These are phyloP conservation scores for Geotrichum australiense DNA, from an alignment of 1,139 yeast species.

Conservation along the genomic window DNA sequence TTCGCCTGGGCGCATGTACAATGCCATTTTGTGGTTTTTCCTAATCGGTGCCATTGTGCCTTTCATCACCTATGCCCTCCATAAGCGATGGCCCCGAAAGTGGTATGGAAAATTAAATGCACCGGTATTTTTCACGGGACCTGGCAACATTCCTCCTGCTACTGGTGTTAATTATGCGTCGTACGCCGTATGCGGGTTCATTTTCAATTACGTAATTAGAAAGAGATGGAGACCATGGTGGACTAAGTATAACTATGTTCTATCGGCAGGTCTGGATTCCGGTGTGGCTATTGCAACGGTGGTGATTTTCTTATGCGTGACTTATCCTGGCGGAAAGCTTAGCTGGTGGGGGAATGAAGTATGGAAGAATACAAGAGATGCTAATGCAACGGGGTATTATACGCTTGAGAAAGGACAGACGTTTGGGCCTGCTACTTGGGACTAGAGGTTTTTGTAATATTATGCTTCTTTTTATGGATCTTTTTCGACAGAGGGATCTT, in stretches of 20 bases:
- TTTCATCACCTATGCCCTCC: constrained; percentile 36
- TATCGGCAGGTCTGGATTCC: constrained; percentile 31
- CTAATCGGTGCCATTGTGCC: constrained; percentile 38
- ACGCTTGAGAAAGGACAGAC: constrained; percentile 32
- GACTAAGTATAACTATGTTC: constrained; percentile 63
- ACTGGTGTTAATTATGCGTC: constrained; percentile 39
- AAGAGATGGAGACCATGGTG: constrained; percentile 40
- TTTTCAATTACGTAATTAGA: constrained; percentile 38
- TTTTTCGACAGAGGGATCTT: too few relatives aligned
- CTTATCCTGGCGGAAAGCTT: constrained; percentile 38
- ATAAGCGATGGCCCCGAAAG: constrained; percentile 39
- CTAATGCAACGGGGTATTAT: constrained; percentile 24
- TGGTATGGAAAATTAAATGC: constrained; percentile 35
- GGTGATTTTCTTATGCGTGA: constrained; percentile 41
- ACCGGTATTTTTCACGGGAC: constrained; percentile 39
- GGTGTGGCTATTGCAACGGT: constrained; percentile 45
- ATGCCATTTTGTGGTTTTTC: constrained; percentile 37
- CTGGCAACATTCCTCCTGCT: constrained; percentile 41
- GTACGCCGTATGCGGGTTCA: constrained; percentile 37
- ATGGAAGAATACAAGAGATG: constrained; percentile 32
- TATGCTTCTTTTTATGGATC: background rate
- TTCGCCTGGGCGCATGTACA: constrained; percentile 31
- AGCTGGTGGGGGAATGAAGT: constrained; percentile 49
- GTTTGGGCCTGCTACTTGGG: constrained; percentile 37
- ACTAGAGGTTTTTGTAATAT: background rate